A percentile compares a stretch with the other conserved stretches of the same genome.
Conservation (phyloP, 768 basidiomycete genomes). For the Psilocybe sp. region DNA sequence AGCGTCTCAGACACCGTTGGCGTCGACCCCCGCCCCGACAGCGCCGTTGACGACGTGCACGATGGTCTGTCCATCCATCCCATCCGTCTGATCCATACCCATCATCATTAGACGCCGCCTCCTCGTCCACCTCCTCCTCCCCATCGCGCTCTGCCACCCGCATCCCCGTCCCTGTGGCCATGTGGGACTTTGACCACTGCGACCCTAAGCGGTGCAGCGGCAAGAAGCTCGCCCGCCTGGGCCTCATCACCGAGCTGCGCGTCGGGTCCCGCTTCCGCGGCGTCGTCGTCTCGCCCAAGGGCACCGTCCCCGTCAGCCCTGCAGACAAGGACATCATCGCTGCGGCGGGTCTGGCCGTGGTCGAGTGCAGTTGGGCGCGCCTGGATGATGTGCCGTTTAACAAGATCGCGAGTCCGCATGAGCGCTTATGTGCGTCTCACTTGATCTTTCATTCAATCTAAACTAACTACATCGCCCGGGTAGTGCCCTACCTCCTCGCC, state of each 20-base stretch:
- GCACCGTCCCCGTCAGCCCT: constrained; percentile 72
- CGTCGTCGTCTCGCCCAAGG: constrained; percentile 94
- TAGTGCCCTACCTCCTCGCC: constrained; percentile 94
- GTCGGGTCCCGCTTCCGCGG: constrained; percentile 89
- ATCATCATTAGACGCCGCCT: neutral
- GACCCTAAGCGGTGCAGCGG: constrained; percentile 83
- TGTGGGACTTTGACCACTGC: constrained; percentile 99
- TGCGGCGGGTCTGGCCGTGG: constrained; percentile 83
- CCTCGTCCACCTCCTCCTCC: constrained; percentile 17
- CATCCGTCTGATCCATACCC: neutral
- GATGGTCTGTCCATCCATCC: constrained; percentile 25
- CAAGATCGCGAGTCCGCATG: constrained; percentile 92
- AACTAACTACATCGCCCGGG: neutral
- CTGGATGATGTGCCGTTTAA: constrained; percentile 92
- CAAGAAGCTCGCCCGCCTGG: constrained; percentile 85
- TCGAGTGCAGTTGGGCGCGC: constrained; percentile 98
- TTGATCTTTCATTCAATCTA: neutral
- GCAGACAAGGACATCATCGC: constrained; percentile 80
- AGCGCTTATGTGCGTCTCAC: constrained; percentile 71
- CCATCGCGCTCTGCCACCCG: constrained; percentile 13
- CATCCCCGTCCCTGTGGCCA: constrained; percentile 80
- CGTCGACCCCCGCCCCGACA: constrained; percentile 50
- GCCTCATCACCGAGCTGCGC: constrained; percentile 78
- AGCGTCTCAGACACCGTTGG: constrained; percentile 12
- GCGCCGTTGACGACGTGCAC: constrained; percentile 49